These are phyloP conservation scores for Aspergillus heteromorphus DNA, from an alignment of 495 filamentous ascomycete genomes.

Conservation along the genomic window DNA sequence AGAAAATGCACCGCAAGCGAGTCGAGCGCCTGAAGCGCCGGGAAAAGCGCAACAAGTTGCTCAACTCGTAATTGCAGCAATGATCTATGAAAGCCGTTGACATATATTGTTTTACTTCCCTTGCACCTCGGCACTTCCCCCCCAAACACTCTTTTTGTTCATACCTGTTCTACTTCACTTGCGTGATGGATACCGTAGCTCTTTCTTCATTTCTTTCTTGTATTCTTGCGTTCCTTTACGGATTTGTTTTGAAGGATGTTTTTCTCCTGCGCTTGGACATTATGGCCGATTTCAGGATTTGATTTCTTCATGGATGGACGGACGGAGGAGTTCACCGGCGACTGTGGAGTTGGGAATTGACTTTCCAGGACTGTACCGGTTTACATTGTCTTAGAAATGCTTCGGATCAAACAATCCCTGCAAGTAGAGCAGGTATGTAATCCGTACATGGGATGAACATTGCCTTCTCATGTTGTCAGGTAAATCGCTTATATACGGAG, in stretches of 20 bases:
- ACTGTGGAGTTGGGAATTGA: not conserved
- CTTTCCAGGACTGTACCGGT: not conserved
- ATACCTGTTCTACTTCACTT: too few species aligned
- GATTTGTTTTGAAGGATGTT: not conserved
- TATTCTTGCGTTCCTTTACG: too few species aligned
- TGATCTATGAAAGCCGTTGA: not conserved
- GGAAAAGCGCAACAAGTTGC: constrained; percentile 95
- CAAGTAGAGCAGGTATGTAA: too few species aligned
- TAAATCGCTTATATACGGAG: too few species aligned
- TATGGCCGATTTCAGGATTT: not conserved
- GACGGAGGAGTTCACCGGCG: not conserved
- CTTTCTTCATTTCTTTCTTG: too few species aligned
- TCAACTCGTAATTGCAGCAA: constrained; percentile 67
- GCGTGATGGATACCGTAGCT: too few species aligned
- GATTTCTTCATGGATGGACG: not conserved
- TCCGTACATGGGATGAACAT: too few species aligned
- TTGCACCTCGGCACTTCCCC: not conserved
- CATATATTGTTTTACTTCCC: not conserved
- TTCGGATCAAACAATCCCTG: not conserved
- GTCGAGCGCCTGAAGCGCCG: constrained; percentile 87
- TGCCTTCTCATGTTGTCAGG: too few species aligned
- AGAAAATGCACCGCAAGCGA: constrained; percentile 95
- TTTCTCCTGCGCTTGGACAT: not conserved
- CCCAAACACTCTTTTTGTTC: too few species aligned
- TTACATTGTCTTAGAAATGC: not conserved